Percentiles rank a stretch among this genome's conserved stretches.
phyloP scores from a whole-genome alignment of 495 filamentous ascomycete genomes.

The Acidiella bohemica region DNA sequence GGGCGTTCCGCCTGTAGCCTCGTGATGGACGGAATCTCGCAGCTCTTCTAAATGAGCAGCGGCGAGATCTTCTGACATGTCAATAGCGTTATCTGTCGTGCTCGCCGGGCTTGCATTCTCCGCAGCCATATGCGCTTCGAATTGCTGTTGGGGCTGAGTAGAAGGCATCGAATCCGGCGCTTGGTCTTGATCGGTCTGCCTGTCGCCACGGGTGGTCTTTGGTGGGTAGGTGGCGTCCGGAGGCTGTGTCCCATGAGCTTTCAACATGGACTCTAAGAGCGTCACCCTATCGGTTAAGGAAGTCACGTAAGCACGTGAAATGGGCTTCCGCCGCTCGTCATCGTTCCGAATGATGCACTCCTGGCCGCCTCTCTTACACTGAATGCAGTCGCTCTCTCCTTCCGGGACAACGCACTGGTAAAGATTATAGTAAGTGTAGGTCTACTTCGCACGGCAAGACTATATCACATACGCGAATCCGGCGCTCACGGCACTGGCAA shows the following conservation, averaged over 20 bases:
- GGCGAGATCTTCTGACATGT: slow-evolving; percentile 7
- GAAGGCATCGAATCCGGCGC: neutral
- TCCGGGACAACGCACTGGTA: slow-evolving; percentile 38
- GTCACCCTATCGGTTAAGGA: slow-evolving; percentile 39
- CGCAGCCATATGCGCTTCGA: slow-evolving; percentile 1
- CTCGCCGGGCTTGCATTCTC: slow-evolving; percentile 24
- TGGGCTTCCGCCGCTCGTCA: slow-evolving; percentile 40
- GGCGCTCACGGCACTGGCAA: slow-evolving; percentile 34
- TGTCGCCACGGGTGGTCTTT: slow-evolving; percentile 29
- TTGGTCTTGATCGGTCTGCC: slow-evolving; percentile 11
- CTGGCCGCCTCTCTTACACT: slow-evolving; percentile 38
- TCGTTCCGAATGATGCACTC: slow-evolving; percentile 45
- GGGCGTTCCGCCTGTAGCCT: neutral
- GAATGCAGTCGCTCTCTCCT: slow-evolving; percentile 37
- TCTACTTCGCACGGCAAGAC: neutral
- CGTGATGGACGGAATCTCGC: neutral
- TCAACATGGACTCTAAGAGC: slow-evolving; percentile 37
- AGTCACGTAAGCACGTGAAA: slow-evolving; percentile 44
- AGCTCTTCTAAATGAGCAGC: slow-evolving; percentile 5
- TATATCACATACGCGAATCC: slow-evolving; percentile 29
- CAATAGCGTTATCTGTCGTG: slow-evolving; percentile 20
- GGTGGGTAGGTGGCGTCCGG: slow-evolving; percentile 41
- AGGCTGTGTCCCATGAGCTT: slow-evolving; percentile 34
- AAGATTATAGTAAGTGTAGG: neutral
- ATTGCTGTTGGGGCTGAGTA: neutral